A percentile compares a stretch with the other conserved stretches of the same genome.
phyloP scores from a whole-genome alignment of 495 filamentous ascomycete genomes.

The Acidiella bohemica region DNA sequence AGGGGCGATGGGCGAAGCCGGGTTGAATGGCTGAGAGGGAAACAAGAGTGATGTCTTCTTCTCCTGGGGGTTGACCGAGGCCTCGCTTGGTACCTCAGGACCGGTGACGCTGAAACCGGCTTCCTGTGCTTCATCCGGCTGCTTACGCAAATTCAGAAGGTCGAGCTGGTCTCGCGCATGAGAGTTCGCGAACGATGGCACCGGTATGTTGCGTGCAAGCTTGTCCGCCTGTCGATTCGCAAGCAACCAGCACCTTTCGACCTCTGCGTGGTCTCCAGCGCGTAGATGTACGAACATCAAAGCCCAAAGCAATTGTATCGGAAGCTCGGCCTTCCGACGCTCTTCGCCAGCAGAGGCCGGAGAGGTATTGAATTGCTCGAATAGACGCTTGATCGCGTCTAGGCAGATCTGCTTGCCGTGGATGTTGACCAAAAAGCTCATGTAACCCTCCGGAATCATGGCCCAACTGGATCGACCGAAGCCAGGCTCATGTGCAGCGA shows the following conservation, averaged over 20 bases:
- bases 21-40: no score
- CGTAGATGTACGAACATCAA: conserved; percentile 50
- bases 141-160: no score
- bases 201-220: conserved; percentile 26
- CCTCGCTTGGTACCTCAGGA: no score
- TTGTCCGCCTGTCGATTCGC: conserved; percentile 39
- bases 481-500: conserved; percentile 23
- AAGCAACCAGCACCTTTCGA: conserved; percentile 53
- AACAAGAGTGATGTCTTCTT: no score
- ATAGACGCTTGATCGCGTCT: conserved; percentile 40
- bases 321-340: conserved; percentile 26
- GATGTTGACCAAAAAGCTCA: conserved; percentile 47
- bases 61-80: no score
- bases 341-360: conserved; percentile 20
- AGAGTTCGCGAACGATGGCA: no score
- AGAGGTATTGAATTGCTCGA: conserved; percentile 39
- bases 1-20: no score
- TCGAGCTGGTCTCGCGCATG: no score
- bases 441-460: conserved; percentile 32
- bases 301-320: conserved; percentile 46
- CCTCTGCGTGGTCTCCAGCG: conserved; percentile 41
- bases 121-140: neutral
- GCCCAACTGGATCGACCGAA: no score
- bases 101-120: no score
- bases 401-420: conserved; percentile 45